Conservation (phyloP, 305 asterid genomes). For the Lippia alba region DNA sequence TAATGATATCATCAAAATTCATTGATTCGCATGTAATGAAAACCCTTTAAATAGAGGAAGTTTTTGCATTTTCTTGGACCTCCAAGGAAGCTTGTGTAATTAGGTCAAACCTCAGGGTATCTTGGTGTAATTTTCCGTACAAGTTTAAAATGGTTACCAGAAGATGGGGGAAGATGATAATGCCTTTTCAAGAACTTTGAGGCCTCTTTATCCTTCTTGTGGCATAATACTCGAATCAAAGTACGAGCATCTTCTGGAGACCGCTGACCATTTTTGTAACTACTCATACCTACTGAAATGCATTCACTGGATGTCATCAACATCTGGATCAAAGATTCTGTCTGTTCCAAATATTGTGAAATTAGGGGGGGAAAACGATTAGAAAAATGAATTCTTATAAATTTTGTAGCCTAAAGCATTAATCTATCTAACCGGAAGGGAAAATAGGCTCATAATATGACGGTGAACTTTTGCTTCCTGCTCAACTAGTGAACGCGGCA, state of each 20-base stretch:
- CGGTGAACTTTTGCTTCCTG: slow-evolving; percentile 79
- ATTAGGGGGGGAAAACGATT: slow-evolving; percentile 5
- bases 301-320: slow-evolving; percentile 81
- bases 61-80: too few species aligned
- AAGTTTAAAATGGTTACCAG: slow-evolving; percentile 50
- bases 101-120: too few species aligned
- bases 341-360: slow-evolving; percentile 48
- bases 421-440: slow-evolving; percentile 65
- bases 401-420: slow-evolving; percentile 21
- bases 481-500: slow-evolving; percentile 86
- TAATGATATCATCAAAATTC: too few species aligned
- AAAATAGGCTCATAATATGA: slow-evolving; percentile 72
- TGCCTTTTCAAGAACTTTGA: slow-evolving; percentile 81
- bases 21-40: too few species aligned
- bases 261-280: slow-evolving; percentile 49
- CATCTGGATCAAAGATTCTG: slow-evolving; percentile 79
- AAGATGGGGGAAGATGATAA: slow-evolving; percentile 85
- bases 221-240: slow-evolving; percentile 85
- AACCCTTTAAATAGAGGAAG: too few species aligned
- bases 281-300: slow-evolving; percentile 58
- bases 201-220: slow-evolving; percentile 87
- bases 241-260: slow-evolving; percentile 83
- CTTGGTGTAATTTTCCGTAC: too few species aligned
- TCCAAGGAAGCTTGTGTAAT: too few species aligned
- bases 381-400: slow-evolving; percentile 29